phyloP scores from a whole-genome alignment of 2,329 filamentous ascomycete genomes.

The Monilinia polystroma region DNA sequence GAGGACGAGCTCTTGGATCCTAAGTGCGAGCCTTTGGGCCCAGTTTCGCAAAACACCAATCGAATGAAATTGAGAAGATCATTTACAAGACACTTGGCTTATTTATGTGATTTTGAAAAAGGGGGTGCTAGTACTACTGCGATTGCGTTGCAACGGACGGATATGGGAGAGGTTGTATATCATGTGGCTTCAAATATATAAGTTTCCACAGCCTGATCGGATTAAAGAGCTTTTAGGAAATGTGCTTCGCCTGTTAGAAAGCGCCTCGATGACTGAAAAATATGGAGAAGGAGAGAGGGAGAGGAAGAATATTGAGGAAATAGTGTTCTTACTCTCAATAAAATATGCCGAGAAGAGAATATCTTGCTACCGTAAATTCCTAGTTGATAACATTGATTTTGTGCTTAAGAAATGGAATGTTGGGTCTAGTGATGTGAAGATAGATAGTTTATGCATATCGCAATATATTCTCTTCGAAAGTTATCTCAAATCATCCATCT shows the following conservation, averaged over 20 bases:
- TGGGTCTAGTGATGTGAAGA: background rate
- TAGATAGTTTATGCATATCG: background rate
- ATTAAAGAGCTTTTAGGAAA: background rate
- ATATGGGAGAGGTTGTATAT: constrained; percentile 41
- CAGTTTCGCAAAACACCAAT: constrained; percentile 13
- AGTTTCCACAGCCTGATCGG: background rate
- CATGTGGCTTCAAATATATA: constrained; percentile 47
- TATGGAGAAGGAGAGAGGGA: background rate
- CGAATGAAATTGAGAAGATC: constrained; percentile 15
- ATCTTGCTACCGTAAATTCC: background rate
- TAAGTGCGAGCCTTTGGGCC: constrained; percentile 21
- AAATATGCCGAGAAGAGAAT: background rate
- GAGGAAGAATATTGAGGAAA: background rate
- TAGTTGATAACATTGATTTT: background rate
- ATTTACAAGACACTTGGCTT: constrained; percentile 46
- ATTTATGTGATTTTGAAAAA: constrained; percentile 49
- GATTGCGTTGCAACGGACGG: constrained; percentile 44
- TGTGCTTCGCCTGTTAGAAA: background rate
- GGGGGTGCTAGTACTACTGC: constrained; percentile 49
- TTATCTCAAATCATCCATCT: background rate
- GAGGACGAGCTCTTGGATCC: too few relatives aligned
- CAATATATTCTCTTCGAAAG: too few relatives aligned
- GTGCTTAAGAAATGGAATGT: background rate
- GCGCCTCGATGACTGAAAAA: background rate
- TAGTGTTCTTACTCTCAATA: background rate